phyloP scores from a whole-genome alignment of 768 basidiomycete genomes.

The Mycena vitilis region DNA sequence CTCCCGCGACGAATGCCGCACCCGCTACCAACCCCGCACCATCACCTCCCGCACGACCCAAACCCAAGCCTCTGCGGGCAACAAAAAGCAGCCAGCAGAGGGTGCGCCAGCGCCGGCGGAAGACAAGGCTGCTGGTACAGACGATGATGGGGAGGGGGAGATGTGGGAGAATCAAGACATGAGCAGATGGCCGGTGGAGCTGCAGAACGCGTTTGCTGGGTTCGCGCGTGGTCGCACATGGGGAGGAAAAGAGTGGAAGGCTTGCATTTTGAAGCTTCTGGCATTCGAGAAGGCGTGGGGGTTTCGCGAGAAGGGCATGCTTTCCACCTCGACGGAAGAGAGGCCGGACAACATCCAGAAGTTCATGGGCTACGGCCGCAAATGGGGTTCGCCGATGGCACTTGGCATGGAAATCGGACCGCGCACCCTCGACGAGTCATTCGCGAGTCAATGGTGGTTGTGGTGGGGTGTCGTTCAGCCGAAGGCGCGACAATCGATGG shows the following conservation, averaged over 20 bases:
- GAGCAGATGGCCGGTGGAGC: not conserved
- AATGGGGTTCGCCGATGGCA: not conserved
- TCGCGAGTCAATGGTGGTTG: not conserved
- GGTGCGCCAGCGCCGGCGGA: too few relatives aligned
- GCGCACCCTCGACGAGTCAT: not conserved
- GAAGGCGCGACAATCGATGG: not conserved
- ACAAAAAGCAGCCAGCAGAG: too few relatives aligned
- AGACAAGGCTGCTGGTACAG: not conserved
- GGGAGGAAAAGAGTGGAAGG: constrained; percentile 1
- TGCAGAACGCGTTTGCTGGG: not conserved
- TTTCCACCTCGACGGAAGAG: not conserved
- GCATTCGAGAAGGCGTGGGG: not conserved
- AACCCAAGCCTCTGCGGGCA: too few relatives aligned
- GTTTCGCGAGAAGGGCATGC: not conserved
- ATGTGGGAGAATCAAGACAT: not conserved
- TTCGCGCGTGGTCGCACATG: not conserved
- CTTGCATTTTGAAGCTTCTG: not conserved
- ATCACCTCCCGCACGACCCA: too few relatives aligned
- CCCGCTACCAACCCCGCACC: too few relatives aligned
- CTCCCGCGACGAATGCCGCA: too few relatives aligned
- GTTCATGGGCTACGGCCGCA: not conserved
- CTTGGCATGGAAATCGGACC: not conserved
- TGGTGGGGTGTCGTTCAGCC: constrained; percentile 1
- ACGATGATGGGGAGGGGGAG: not conserved
- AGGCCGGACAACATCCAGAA: not conserved